phyloP scores from a whole-genome alignment of 2,329 filamentous ascomycete species.

The Colletotrichum lindemuthianum region DNA sequence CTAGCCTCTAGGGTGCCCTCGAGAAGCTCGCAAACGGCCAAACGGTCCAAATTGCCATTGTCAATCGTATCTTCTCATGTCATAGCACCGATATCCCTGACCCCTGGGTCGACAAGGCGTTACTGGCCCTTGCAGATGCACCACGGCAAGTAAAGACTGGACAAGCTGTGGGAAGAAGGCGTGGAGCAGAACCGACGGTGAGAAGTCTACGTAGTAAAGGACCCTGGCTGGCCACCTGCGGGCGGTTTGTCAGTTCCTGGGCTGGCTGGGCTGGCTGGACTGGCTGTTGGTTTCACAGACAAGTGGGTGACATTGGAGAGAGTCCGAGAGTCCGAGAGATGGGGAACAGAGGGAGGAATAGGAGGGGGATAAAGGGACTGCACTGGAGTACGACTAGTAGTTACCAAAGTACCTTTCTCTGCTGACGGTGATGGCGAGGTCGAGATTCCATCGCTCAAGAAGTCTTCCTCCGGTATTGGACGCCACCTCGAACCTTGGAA shows the following conservation, averaged over 20 bases:
- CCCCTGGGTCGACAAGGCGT: not conserved
- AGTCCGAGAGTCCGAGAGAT: too few species aligned
- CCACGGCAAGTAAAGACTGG: conserved; percentile 1
- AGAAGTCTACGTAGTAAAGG: too few species aligned
- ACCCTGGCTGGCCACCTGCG: too few species aligned
- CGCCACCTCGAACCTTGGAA: not conserved
- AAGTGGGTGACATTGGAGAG: too few species aligned
- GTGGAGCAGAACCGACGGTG: not conserved
- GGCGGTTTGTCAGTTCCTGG: too few species aligned
- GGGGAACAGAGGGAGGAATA: not conserved
- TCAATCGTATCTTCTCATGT: conserved; percentile 1
- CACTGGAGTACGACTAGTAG: not conserved
- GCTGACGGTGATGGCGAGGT: not conserved
- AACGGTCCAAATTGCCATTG: conserved; percentile 6
- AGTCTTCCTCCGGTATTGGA: not conserved
- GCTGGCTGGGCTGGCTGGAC: too few species aligned
- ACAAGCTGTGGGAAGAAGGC: too few species aligned
- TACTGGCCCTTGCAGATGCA: not conserved
- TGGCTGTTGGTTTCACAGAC: too few species aligned
- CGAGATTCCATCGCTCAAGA: conserved; percentile 16
- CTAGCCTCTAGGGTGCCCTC: conserved; percentile 17
- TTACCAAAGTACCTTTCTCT: too few species aligned
- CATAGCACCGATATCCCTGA: not conserved
- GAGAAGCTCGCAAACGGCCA: not conserved
- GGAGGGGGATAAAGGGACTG: not conserved